A percentile compares a stretch with the other conserved stretches of the same genome.
These are phyloP conservation scores for Metarhizium brunneum DNA, from an alignment of 2,329 filamentous ascomycete species.

Conservation along the genomic window DNA sequence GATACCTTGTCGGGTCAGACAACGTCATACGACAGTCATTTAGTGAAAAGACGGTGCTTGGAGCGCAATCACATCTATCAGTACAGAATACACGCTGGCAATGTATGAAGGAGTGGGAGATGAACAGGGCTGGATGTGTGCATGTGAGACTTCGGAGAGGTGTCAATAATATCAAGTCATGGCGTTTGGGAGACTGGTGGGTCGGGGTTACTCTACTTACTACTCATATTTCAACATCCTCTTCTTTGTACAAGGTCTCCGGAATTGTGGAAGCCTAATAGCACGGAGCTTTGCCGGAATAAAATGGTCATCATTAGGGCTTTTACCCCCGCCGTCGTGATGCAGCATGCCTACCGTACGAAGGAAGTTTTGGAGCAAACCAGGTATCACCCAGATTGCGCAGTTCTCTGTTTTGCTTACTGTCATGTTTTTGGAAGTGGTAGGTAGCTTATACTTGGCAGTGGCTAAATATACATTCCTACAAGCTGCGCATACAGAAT, in stretches of 20 bases:
- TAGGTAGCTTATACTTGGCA: too few relatives aligned
- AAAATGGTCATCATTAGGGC: not conserved
- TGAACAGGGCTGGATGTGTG: not conserved
- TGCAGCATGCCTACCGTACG: not conserved
- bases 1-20: constrained; percentile 2
- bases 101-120: not conserved
- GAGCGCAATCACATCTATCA: not conserved
- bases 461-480: too few relatives aligned
- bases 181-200: constrained; percentile 21
- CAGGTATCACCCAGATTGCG: too few relatives aligned
- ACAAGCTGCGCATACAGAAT: too few relatives aligned
- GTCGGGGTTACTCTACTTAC: constrained; percentile 1
- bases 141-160: not conserved
- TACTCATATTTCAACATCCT: not conserved
- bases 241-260: not conserved
- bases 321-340: not conserved
- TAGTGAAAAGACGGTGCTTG: not conserved
- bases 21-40: constrained; percentile 5
- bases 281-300: not conserved
- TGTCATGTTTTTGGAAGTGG: too few relatives aligned
- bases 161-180: constrained; percentile 7
- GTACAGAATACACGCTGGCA: not conserved
- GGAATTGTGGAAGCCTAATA: not conserved
- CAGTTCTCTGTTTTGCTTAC: too few relatives aligned
- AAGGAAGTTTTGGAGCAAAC: too few relatives aligned